Evolutionary conservation across 257 asterid genomes (phyloP), one percentile per base, ranked within the genome.

Genomic region (Penstemon newberryi): DNA sequence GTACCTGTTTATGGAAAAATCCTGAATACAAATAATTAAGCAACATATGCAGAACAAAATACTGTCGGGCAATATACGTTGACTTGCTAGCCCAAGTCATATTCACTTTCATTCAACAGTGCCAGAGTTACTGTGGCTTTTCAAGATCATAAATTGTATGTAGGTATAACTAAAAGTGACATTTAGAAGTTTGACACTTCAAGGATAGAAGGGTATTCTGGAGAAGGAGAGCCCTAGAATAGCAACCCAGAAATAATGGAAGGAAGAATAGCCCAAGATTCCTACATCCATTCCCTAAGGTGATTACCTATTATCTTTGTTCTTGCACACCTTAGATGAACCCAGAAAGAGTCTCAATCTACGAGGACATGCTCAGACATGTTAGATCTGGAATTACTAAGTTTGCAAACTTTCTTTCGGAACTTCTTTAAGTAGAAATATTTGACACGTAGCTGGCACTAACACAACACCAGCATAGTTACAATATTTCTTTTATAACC

Each of bases 1-100:
- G 65, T 52, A 71, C 71, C 56, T 68, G 11, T 70, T 70, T 63
- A 15, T 60, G 55, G 65, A 37, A 53, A 36, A 68, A 47, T 41
- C 60, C 45, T 60, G 63, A 56, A 62, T 44, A 11, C 54, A 44
- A 19, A 62, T 11, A 46, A 62, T 8, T 3, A 44, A 44, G 12
- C 3, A 25, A 49, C 54, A 49, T 12, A 12, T 10, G 54, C 54
- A 49, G 54, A 49, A 10, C 5, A 46, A 46, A 25, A 25, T 25
- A 25, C 33, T 25, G 33, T 2, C 33, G 2, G 33, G 33, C 33
- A 25, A 25, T 25, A 25, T 25, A 25, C 33, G 33, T 25, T 25
- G 33, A 25, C 2, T 25, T 25, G 33, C 33, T 25, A 25, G 33
- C 33, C 33, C 33, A 25, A 25, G 33, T 25, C 33, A 25, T 2